phyloP scores from a whole-genome alignment of 2,329 filamentous ascomycete species.

The Bipolaris victoriae region DNA sequence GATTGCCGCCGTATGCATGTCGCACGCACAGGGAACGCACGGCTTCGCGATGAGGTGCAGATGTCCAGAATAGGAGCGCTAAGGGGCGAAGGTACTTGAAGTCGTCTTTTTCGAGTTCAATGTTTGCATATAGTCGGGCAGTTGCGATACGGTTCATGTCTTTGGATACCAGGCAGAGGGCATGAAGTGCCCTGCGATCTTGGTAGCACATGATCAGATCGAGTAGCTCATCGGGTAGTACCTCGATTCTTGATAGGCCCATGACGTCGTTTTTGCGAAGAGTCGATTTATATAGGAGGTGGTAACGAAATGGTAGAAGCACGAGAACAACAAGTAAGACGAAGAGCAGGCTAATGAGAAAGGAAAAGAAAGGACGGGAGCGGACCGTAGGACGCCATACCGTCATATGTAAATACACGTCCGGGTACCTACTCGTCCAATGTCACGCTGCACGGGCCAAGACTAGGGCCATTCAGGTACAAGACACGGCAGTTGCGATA shows the following conservation, averaged over 20 bases:
- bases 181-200: neutral
- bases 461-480: slow-evolving; percentile 14
- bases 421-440: slow-evolving; percentile 2
- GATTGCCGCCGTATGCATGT: slow-evolving; percentile 22
- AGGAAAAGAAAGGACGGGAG: neutral
- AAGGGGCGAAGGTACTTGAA: slow-evolving; percentile 19
- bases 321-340: neutral
- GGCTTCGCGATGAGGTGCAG: slow-evolving; percentile 5
- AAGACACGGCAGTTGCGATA: slow-evolving; percentile 13
- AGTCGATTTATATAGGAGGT: neutral
- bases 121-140: slow-evolving; percentile 18
- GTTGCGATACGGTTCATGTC: slow-evolving; percentile 23
- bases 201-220: slow-evolving; percentile 13
- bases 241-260: slow-evolving; percentile 2
- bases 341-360: neutral
- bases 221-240: slow-evolving; percentile 25
- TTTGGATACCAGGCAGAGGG: slow-evolving; percentile 19
- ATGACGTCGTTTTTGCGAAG: neutral
- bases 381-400: no score
- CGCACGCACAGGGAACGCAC: slow-evolving; percentile 17
- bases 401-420: neutral
- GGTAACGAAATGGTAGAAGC: neutral
- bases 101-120: slow-evolving; percentile 13
- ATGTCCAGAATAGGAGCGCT: slow-evolving; percentile 21
- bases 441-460: slow-evolving; percentile 12